Base-by-base conservation (phyloP, 2,329 filamentous ascomycete genomes). In the Ophiocordyceps australis region DNA sequence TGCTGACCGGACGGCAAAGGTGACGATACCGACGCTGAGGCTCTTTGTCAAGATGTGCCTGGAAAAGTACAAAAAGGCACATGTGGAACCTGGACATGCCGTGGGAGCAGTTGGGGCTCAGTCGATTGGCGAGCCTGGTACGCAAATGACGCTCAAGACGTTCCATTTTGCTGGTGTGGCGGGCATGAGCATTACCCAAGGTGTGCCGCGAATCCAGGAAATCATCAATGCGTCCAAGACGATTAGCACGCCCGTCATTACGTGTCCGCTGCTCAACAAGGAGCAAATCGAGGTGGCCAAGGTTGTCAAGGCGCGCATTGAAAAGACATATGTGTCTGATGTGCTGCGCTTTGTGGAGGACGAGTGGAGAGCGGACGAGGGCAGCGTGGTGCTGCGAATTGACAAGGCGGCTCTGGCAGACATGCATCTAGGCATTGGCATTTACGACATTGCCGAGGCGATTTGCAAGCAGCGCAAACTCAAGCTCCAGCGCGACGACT, bases 131-230 rank as follows among this genome's bases (percentile, higher is more conserved):
- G 89, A 98, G 45, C 89, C 89, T 0, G 89, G 89, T 47, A 98
- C 89, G 1, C 89, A 98, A 52, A 98, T 98, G 89, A 98, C 89
- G 2, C 57, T 98, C 35, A 95, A 95, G 57, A 95, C 89, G 46
- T 95, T 95, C 71, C 89, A 95, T 77, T 98, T 98, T 59, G 89
- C 89, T 46, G 89, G 89, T 78, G 89, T 98, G 35, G 89, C 89
- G 22, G 86, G 86, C 49, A 95, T 98, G 89, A 93, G 82, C 65
- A 93, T 98, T 45, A 98, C 89, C 0, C 82, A 94, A 45, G 89
- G 89, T 79, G 89, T 98, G 6, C 89, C 89, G 2, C 86, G 89
- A 74, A 98, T 98, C 59, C 98, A 98, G 56, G 89, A 98, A 62
- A 98, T 98, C 38, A 98, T 98, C 71, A 98, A 98, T 54, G 89